phyloP scores from a whole-genome alignment of 2,329 filamentous ascomycete species.

The Fusarium penzigii region DNA sequence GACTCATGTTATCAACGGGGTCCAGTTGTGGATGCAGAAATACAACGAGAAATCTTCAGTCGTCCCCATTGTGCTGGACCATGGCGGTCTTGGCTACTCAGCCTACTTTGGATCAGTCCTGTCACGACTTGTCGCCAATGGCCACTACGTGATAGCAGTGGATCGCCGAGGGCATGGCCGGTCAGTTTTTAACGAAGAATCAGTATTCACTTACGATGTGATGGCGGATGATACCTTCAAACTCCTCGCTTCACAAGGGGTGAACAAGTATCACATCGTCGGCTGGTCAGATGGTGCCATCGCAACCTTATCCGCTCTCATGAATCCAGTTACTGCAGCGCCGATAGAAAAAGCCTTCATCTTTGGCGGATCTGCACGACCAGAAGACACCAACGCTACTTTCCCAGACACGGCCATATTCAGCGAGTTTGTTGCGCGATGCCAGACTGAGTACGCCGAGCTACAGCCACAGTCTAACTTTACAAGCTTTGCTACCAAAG shows the following conservation, averaged over 20 bases:
- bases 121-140: constrained; percentile 31
- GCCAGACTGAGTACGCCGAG: constrained; percentile 36
- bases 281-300: constrained; percentile 45
- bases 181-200: constrained; percentile 36
- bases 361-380: constrained; percentile 37
- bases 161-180: constrained; percentile 45
- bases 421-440: constrained; percentile 36
- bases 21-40: constrained; percentile 43
- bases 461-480: constrained; percentile 40
- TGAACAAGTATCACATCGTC: constrained; percentile 36
- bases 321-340: constrained; percentile 31
- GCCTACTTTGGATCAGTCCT: constrained; percentile 43
- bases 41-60: constrained; percentile 38
- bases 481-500: constrained; percentile 37
- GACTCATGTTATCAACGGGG: constrained; percentile 36
- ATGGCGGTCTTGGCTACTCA: constrained; percentile 44
- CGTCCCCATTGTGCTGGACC: constrained; percentile 40
- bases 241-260: constrained; percentile 32
- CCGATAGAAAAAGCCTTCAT: constrained; percentile 42
- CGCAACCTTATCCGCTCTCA: constrained; percentile 38
- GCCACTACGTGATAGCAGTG: constrained; percentile 41
- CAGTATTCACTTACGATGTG: constrained; percentile 40
- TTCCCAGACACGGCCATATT: constrained; percentile 37
- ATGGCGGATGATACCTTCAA: constrained; percentile 39
- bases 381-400: constrained; percentile 37